A percentile compares a stretch with the other conserved stretches of the same genome.
Conservation (phyloP, 179 eudicot species). For the Spinacia oleracea region DNA sequence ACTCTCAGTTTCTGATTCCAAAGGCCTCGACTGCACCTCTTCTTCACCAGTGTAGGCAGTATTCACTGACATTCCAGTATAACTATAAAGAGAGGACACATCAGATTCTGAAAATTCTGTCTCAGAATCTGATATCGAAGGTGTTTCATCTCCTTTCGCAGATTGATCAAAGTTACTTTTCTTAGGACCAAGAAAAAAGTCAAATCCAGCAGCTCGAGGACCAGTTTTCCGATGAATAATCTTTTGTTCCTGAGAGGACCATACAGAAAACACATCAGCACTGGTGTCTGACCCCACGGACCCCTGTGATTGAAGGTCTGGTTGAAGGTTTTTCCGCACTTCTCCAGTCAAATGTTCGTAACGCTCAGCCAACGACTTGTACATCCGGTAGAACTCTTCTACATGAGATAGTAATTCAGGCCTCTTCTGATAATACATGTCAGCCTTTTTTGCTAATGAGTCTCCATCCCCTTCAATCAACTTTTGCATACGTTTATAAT, state of each 20-base stretch:
- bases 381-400: conserved; percentile 43
- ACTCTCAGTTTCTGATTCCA: conserved; percentile 57
- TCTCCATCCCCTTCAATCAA: conserved; percentile 51
- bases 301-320: conserved; percentile 73
- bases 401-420: conserved; percentile 46
- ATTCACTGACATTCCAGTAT: conserved; percentile 38
- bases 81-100: conserved; percentile 68
- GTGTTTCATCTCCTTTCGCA: conserved; percentile 64
- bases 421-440: conserved; percentile 46
- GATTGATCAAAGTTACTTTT: conserved; percentile 56
- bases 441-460: conserved; percentile 45
- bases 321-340: conserved; percentile 53
- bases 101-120: conserved; percentile 92
- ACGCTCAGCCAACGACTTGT: conserved; percentile 44
- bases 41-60: conserved; percentile 36
- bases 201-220: conserved; percentile 92
- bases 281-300: conserved; percentile 57
- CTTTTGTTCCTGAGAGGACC: conserved; percentile 51
- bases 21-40: conserved; percentile 47
- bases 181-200: conserved; percentile 69
- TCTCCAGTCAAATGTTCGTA: conserved; percentile 60
- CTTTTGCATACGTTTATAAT: conserved; percentile 36
- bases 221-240: conserved; percentile 50
- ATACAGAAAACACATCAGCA: conserved; percentile 49
- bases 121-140: conserved; percentile 74